Base-by-base conservation (phyloP, 805 yeast genomes). In the Clavispora phyllophila region DNA sequence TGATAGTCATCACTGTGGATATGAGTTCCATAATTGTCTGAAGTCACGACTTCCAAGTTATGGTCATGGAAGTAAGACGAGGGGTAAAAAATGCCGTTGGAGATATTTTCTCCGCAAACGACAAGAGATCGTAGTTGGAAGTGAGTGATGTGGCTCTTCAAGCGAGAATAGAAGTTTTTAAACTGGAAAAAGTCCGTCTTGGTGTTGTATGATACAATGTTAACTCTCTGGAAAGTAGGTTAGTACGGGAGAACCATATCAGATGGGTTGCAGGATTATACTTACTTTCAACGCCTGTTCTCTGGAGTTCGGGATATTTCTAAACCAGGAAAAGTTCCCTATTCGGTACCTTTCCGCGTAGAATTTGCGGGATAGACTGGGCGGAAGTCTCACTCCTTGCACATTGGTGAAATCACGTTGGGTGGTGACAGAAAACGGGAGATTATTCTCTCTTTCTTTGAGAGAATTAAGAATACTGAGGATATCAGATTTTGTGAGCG, bases 121-220 rank as follows among this genome's bases (percentile, higher is more conserved):
- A 80, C 70, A 38, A 78, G 58, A 43, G 76, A 72, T 13, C 84
- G 60, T 26, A 80, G 62, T 58, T 79, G 84, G 55, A 79, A 78
- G 61, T 81, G 84, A 15, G 73, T 70, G 10, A 78, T 61, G 47
- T 68, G 71, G 5, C 81, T 76, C 40, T 68, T 70, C 8, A 80
- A 66, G 45, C 61, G 57, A 44, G 69, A 57, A 58, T 58, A 72
- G 48, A 69, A 73, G 40, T 60, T 62, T 27, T 65, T 57, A 47
- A 68, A 70, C 44, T 52, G 54, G 48, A 55, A 72, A 40, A 72
- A 66, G 29, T 70, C 68, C 8, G 72, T 63, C 25, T 50, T 55
- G 9, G 57, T 45, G 25, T 48, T 39, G 47, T 48, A 55, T 0
- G 42, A 36, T 10, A 42, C 28, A 35, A 59, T 45, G 46, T 49